Percentiles rank a stretch among this genome's conserved stretches.
Conservation (phyloP, 495 filamentous ascomycete genomes). For the Staphylotrichum longicolle region DNA sequence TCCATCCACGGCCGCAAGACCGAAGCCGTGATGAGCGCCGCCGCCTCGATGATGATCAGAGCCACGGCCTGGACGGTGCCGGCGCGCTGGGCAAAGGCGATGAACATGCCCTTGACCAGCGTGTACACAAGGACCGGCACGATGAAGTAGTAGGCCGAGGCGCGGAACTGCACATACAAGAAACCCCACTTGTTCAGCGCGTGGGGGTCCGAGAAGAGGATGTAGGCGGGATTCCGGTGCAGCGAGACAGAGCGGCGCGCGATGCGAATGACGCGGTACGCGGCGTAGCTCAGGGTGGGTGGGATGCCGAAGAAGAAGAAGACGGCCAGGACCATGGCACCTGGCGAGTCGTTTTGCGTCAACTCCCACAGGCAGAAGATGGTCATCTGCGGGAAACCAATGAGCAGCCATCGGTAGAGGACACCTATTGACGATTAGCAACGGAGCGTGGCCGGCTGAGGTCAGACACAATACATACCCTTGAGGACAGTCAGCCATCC, state of each 20-base stretch:
- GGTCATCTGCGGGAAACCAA: slow-evolving; percentile 90
- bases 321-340: slow-evolving; percentile 82
- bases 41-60: slow-evolving; percentile 81
- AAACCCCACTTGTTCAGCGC: slow-evolving; percentile 98
- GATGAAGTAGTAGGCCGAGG: slow-evolving; percentile 96
- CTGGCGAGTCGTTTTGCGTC: slow-evolving; percentile 78
- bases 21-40: slow-evolving; percentile 71
- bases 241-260: slow-evolving; percentile 83
- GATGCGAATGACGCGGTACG: slow-evolving; percentile 83
- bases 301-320: slow-evolving; percentile 86
- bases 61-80: slow-evolving; percentile 82
- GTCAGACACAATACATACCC: slow-evolving; percentile 18
- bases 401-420: slow-evolving; percentile 84
- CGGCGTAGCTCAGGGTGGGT: slow-evolving; percentile 78
- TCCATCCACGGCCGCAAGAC: slow-evolving; percentile 97
- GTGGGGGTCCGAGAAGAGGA: slow-evolving; percentile 90
- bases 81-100: slow-evolving; percentile 73
- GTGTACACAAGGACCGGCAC: slow-evolving; percentile 77
- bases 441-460: too few species aligned
- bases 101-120: slow-evolving; percentile 85
- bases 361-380: slow-evolving; percentile 95
- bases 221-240: slow-evolving; percentile 97
- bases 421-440: slow-evolving; percentile 60
- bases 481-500: slow-evolving; percentile 60
- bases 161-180: slow-evolving; percentile 95